Base-by-base conservation (phyloP, 2,329 filamentous ascomycete genomes). In the Pseudogymnoascus sp. region DNA sequence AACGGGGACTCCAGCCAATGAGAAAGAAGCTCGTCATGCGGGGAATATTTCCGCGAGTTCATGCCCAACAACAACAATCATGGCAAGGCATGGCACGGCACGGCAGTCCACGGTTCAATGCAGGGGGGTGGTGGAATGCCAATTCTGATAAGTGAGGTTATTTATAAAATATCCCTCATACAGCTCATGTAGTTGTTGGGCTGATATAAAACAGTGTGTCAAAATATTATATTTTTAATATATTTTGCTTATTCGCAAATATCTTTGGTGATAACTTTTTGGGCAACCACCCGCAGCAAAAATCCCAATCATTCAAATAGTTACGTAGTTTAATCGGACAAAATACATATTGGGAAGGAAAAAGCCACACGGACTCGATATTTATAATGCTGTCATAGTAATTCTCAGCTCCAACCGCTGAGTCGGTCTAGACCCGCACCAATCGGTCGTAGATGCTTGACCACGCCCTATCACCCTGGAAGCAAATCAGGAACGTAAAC, bases 11-110 rank as follows among this genome's bases (percentile, higher is more conserved):
- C 9, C 25, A 32, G 47, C 47, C 47, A 54, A 54, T 54, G 2
- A 30, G 4, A 3, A n/a, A 32, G n/a, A 5, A 6, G 25, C 9
- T 18, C 18, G 6, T 4, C 8, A 32, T 18, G n/a, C 47, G 28
- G 47, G 47, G 47, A 54, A 54, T 54, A 20, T 54, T 50, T 54
- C 47, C 47, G 47, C 47, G 47, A 32, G n/a, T 14, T 54, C 28
- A 16, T 54, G 47, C 47, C 47, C 47, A 32, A 54, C 43, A 25
- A 11, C 9, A 28, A 30, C n/a, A 47, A 47, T 47, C 41, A n/a
- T 6, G 2, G 9, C 12, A 37, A 14, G 12, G 4, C 12, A 37
- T 37, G 14, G 12, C 11, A 28, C 9, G 8, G 41, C 20, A 28
- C 43, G 25, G 43, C 43, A 50, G 41, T 50, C 22, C 25, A 30